Evolutionary conservation across 495 filamentous ascomycete genomes (phyloP), one percentile per base, ranked within the genome.

Genomic region (Halenospora varia): DNA sequence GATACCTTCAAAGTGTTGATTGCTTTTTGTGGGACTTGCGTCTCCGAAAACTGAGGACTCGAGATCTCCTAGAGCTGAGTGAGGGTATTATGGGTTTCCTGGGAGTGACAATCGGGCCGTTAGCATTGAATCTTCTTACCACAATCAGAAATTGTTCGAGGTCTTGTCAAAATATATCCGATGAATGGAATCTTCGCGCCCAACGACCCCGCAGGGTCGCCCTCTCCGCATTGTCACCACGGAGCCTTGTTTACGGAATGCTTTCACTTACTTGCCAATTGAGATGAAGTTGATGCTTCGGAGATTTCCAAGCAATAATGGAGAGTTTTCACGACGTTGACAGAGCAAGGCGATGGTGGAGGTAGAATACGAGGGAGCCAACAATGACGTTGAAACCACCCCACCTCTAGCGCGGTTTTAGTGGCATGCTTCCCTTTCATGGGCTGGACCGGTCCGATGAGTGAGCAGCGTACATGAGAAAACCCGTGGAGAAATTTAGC

Each of bases 331-430:
- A 8, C 2, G 41, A 26, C 17, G n/a, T 2, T 55, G 40, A 15
- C 40, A 22, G 15, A 50, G 25, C 22, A 42, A 25, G 50, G 20
- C 35, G 44, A 47, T 35, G 51, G 46, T 15, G 44, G 22, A 41
- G 45, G 4, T 6, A 40, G 15, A 8, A n/a, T n/a, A n/a, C n/a
- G n/a, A n/a, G n/a, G n/a, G 8, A 39, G 54, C 46, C 58, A 46
- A 45, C 55, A 46, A 57, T 62, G 55, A 58, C 55, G 55, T 62
- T 51, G 18, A 40, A 20, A 13, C 35, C 46, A 57, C 44, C 59
- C 59, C 59, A 57, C 59, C 59, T 26, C 54, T 57, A 62, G 59
- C 54, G 53, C 23, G 25, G 45, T n/a, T n/a, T n/a, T n/a, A n/a
- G n/a, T n/a, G n/a, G n/a, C n/a, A n/a, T n/a, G 20, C 2, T 42